These are phyloP conservation scores for Fusarium veterinarium DNA, from an alignment of 2,329 filamentous ascomycete species.

Conservation along the genomic window DNA sequence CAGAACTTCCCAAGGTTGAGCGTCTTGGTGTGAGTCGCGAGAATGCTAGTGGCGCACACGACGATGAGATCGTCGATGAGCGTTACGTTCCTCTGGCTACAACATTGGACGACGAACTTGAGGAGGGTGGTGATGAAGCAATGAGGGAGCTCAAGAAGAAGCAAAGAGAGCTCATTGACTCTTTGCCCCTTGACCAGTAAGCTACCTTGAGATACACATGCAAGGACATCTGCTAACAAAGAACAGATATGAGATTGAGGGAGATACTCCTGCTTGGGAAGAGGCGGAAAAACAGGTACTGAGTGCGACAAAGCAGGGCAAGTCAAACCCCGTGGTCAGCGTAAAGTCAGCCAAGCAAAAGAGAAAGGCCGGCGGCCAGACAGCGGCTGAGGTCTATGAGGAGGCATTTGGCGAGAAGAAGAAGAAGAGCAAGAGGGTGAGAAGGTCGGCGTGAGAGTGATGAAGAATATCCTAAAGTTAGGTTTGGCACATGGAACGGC, in stretches of 20 bases:
- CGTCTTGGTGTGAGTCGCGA: constrained; percentile 68
- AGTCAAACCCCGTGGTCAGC: constrained; percentile 75
- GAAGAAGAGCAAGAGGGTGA: constrained; percentile 64
- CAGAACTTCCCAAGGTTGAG: constrained; percentile 70
- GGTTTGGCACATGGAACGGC: constrained; percentile 41
- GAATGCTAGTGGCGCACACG: constrained; percentile 72
- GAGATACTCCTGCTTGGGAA: constrained; percentile 70
- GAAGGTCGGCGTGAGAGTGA: constrained; percentile 45
- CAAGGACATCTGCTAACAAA: constrained; percentile 2
- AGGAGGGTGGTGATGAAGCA: constrained; percentile 83
- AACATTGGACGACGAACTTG: constrained; percentile 82
- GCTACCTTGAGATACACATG: constrained; percentile 3
- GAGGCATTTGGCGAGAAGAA: constrained; percentile 67
- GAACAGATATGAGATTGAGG: constrained; percentile 72
- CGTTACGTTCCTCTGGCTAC: constrained; percentile 78
- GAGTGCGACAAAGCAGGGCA: constrained; percentile 64
- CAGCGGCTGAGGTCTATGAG: constrained; percentile 71
- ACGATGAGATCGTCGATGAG: constrained; percentile 74
- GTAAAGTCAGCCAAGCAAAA: constrained; percentile 83
- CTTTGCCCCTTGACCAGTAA: constrained; percentile 82
- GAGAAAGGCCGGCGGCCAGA: constrained; percentile 73
- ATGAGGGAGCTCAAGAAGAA: constrained; percentile 78
- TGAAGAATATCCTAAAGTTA: constrained; percentile 31
- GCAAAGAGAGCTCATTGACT: constrained; percentile 89
- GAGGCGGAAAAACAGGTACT: constrained; percentile 81